These are phyloP conservation scores for Silene noctiflora DNA, from an alignment of 179 eudicot genomes.

Conservation along the genomic window DNA sequence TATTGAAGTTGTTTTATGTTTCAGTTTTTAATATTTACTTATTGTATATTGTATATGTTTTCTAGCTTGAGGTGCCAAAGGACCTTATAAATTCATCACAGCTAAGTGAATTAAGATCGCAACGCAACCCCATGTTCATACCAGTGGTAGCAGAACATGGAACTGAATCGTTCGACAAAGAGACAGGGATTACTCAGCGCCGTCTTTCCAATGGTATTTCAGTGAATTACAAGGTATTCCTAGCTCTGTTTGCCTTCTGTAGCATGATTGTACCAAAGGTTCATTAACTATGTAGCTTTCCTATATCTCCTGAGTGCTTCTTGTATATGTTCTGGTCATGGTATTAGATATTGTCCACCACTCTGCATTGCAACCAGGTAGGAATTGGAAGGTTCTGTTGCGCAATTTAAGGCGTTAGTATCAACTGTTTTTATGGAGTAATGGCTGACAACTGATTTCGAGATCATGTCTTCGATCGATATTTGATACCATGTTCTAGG, in stretches of 20 bases:
- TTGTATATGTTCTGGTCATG: neutral
- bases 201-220: conserved; percentile 95
- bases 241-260: conserved; percentile 1
- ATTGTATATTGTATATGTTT: neutral
- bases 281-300: neutral
- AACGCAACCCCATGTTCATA: conserved; percentile 58
- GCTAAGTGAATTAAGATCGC: conserved; percentile 54
- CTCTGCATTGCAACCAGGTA: too few species aligned
- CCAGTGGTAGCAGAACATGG: conserved; percentile 35
- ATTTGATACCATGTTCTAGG: too few species aligned
- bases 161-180: conserved; percentile 58
- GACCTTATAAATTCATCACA: conserved; percentile 63
- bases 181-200: conserved; percentile 81
- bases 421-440: too few species aligned
- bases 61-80: conserved; percentile 98
- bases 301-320: neutral
- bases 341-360: neutral
- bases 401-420: too few species aligned
- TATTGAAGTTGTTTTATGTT: neutral
- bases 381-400: too few species aligned
- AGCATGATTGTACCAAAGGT: neutral
- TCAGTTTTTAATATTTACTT: neutral
- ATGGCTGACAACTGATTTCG: too few species aligned
- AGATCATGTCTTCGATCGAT: too few species aligned
- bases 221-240: conserved; percentile 84